A percentile compares a stretch with the other conserved stretches of the same genome.
phyloP scores from a whole-genome alignment of 2,329 filamentous ascomycete genomes.

The Fusarium subglutinans region DNA sequence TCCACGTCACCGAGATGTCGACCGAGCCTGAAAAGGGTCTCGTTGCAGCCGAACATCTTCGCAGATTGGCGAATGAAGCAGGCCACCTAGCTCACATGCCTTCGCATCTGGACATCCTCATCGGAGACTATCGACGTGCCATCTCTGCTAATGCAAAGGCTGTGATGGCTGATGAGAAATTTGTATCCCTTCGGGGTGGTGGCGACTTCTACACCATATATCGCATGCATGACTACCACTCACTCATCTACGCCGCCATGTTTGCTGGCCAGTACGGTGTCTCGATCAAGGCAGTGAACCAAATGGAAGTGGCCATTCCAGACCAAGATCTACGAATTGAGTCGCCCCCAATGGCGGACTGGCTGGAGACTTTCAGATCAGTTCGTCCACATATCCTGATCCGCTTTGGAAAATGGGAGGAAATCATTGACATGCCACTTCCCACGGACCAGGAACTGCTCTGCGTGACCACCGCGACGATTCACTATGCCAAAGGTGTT shows the following conservation, averaged over 20 bases:
- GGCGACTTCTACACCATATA: conserved; percentile 79
- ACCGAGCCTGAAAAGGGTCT: conserved; percentile 66
- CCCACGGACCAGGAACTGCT: conserved; percentile 68
- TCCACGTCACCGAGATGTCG: conserved; percentile 84
- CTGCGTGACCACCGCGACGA: conserved; percentile 72
- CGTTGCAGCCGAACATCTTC: conserved; percentile 67
- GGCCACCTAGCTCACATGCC: conserved; percentile 80
- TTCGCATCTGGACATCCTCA: conserved; percentile 75
- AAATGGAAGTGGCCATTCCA: conserved; percentile 68
- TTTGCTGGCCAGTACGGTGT: conserved; percentile 71
- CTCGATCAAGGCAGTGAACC: conserved; percentile 65
- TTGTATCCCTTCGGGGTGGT: conserved; percentile 63
- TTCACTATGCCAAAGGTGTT: conserved; percentile 73
- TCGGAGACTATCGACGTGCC: conserved; percentile 73
- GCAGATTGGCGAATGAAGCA: conserved; percentile 71
- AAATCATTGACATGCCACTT: conserved; percentile 64
- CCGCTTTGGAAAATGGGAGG: conserved; percentile 75
- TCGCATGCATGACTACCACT: conserved; percentile 76
- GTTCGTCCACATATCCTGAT: conserved; percentile 74
- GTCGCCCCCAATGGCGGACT: conserved; percentile 78
- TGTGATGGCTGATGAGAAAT: conserved; percentile 72
- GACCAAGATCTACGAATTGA: conserved; percentile 56
- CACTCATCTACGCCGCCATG: conserved; percentile 79
- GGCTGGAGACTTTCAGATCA: conserved; percentile 73
- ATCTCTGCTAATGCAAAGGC: conserved; percentile 69